phyloP scores from a whole-genome alignment of 345 rosid genomes.

The Pistacia atlantica region DNA sequence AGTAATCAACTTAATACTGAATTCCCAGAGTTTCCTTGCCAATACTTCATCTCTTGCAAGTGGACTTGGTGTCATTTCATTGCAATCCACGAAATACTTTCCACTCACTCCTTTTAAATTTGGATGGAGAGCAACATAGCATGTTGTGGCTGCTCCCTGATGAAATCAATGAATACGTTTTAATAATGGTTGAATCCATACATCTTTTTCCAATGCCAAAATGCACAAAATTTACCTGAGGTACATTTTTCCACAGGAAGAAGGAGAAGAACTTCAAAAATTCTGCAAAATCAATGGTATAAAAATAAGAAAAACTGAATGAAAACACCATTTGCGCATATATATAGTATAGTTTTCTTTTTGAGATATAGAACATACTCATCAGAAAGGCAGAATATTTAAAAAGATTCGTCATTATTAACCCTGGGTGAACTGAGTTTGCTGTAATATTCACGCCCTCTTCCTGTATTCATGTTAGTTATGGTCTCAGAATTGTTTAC shows the following conservation, averaged over 20 bases:
- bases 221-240: constrained; percentile 53
- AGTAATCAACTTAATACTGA: constrained; percentile 60
- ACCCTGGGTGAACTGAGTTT: constrained; percentile 91
- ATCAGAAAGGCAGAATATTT: constrained; percentile 56
- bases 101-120: constrained; percentile 64
- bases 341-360: neutral
- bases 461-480: constrained; percentile 41
- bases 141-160: constrained; percentile 96
- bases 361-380: constrained; percentile 47
- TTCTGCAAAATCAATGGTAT: constrained; percentile 39
- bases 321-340: neutral
- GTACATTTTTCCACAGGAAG: constrained; percentile 81
- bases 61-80: constrained; percentile 59
- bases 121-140: constrained; percentile 85
- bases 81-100: constrained; percentile 81
- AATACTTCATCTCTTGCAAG: constrained; percentile 57
- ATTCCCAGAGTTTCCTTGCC: constrained; percentile 74
- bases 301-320: neutral
- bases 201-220: too few relatives aligned
- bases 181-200: too few relatives aligned
- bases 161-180: constrained; percentile 11
- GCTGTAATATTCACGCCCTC: constrained; percentile 79
- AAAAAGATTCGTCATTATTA: constrained; percentile 88
- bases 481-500: neutral
- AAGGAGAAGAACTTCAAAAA: constrained; percentile 55